A percentile compares a stretch with the other conserved stretches of the same genome.
These are phyloP conservation scores for Nigrospora oryzae DNA, from an alignment of 2,329 filamentous ascomycete genomes.

Conservation along the genomic window DNA sequence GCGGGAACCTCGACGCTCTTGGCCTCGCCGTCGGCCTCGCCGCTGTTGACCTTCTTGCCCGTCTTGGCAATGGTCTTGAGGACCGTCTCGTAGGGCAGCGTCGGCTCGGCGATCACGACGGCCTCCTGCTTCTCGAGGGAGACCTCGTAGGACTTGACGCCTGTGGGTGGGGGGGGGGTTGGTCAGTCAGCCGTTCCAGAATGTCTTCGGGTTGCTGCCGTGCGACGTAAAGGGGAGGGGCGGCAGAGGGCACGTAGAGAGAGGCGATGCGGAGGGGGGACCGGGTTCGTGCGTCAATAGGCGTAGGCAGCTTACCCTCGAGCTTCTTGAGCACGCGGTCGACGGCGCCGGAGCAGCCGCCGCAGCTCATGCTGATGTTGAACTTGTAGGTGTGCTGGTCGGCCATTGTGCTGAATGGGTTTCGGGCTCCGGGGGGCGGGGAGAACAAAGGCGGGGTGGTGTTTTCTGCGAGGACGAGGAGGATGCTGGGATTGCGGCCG, in stretches of 20 bases:
- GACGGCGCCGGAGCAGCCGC: constrained; percentile 91
- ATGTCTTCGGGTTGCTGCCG: background rate
- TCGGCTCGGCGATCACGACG: constrained; percentile 61
- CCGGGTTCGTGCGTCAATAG: constrained; percentile 1
- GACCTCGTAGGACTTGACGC: constrained; percentile 79
- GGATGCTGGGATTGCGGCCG: background rate
- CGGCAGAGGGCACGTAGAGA: background rate
- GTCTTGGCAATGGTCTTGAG: constrained; percentile 90
- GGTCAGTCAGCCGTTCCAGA: background rate
- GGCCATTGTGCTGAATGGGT: constrained; percentile 44
- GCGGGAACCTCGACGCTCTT: constrained; percentile 38
- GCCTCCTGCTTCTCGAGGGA: constrained; percentile 81
- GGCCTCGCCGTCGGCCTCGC: constrained; percentile 58
- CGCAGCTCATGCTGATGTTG: constrained; percentile 87
- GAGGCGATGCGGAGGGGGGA: background rate
- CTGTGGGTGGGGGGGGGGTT: constrained; percentile 33
- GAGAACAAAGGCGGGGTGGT: background rate
- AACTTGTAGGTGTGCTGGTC: constrained; percentile 92
- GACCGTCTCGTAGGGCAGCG: constrained; percentile 70
- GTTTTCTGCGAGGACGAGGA: background rate
- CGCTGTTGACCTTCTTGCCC: constrained; percentile 81
- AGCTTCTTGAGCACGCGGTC: constrained; percentile 89
- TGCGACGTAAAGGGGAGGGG: background rate
- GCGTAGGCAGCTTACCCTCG: constrained; percentile 54
- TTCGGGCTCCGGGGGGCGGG: background rate